phyloP scores from a whole-genome alignment of 805 yeast species.

The Zygotorulaspora sp. region DNA sequence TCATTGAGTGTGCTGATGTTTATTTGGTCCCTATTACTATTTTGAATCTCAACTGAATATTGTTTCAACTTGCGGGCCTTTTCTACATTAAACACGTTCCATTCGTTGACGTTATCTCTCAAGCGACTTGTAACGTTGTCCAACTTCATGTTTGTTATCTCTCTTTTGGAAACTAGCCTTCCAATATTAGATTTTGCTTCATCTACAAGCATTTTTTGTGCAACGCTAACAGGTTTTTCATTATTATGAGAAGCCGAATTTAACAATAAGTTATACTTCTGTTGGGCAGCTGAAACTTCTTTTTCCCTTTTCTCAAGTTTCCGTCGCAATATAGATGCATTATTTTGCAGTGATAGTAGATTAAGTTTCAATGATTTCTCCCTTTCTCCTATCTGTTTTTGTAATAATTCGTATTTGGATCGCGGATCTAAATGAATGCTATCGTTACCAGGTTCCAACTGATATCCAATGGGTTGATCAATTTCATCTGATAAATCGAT shows the following conservation, averaged over 20 bases:
- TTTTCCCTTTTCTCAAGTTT: conserved; percentile 26
- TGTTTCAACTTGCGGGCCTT: conserved; percentile 18
- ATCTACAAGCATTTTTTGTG: conserved; percentile 18
- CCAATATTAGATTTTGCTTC: conserved; percentile 15
- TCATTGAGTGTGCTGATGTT: conserved; percentile 13
- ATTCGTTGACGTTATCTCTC: conserved; percentile 4
- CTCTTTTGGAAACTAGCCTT: conserved; percentile 14
- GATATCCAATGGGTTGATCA: neutral
- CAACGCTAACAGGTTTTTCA: conserved; percentile 7
- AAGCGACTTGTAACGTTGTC: conserved; percentile 17
- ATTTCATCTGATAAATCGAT: conserved; percentile 8
- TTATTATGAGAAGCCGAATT: conserved; percentile 1
- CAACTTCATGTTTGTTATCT: conserved; percentile 20
- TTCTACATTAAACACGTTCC: conserved; percentile 14
- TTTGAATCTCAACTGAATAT: conserved; percentile 18
- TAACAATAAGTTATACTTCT: conserved; percentile 8
- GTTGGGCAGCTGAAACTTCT: conserved; percentile 17
- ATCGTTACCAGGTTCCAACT: neutral
- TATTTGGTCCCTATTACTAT: conserved; percentile 17
- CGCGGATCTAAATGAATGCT: neutral
- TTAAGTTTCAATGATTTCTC: conserved; percentile 15
- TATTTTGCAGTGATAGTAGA: conserved; percentile 16
- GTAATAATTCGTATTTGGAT: neutral
- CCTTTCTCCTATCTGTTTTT: conserved; percentile 1
- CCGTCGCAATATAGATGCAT: conserved; percentile 20